Conservation (phyloP, 23 red algal species). For the Cyanidium caldarium region DNA sequence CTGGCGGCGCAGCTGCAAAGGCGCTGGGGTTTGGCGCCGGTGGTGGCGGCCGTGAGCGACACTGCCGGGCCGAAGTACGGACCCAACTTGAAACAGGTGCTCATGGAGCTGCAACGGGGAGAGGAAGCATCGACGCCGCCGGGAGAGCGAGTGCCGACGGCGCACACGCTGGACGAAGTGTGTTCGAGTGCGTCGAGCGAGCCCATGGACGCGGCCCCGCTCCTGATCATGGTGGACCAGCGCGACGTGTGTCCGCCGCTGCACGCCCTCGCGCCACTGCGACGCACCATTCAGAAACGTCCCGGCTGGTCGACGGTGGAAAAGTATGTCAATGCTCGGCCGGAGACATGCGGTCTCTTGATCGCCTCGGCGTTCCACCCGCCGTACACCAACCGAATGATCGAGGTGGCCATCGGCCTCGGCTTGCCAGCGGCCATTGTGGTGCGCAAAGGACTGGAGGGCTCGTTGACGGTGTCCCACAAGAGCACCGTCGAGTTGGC, state of each 20-base stretch:
- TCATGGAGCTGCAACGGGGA: not conserved
- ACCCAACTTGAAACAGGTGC: not conserved
- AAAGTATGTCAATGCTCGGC: not conserved
- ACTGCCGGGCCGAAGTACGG: not conserved
- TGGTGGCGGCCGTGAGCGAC: not conserved
- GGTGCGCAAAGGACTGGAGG: not conserved
- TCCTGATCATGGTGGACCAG: not conserved
- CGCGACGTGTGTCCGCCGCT: not conserved
- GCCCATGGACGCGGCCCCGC: no score
- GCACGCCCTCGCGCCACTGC: not conserved
- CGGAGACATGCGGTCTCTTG: not conserved
- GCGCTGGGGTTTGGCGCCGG: not conserved
- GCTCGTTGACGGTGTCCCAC: not conserved
- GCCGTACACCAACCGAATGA: not conserved
- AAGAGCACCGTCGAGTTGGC: not conserved
- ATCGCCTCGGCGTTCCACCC: slow-evolving; percentile 5
- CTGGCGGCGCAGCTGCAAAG: not conserved
- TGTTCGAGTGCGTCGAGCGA: no score
- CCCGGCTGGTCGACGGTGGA: slow-evolving; percentile 3
- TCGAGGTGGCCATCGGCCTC: not conserved
- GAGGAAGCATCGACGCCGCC: not conserved
- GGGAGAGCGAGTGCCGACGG: not conserved
- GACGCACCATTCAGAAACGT: not conserved
- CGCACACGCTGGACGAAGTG: not conserved
- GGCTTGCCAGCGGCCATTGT: not conserved